Conservation (phyloP, 2,329 filamentous ascomycete genomes). For the Fusarium poae region DNA sequence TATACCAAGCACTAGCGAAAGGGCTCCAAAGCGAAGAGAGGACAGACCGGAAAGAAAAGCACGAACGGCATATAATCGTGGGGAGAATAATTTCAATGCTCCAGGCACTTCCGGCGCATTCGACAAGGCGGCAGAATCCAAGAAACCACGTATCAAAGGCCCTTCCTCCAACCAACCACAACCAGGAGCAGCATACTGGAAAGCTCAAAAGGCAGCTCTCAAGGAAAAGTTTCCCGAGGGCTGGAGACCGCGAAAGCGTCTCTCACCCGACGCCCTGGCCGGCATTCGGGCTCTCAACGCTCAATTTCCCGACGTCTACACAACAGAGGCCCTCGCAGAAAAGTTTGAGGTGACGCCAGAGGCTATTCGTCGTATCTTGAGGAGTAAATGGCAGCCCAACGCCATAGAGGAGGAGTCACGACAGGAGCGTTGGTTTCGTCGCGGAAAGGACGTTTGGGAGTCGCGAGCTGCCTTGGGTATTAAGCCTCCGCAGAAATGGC, state of each 20-base stretch:
- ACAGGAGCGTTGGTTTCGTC: conserved; percentile 71
- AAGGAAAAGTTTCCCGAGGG: conserved; percentile 82
- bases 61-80: not conserved
- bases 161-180: conserved; percentile 31
- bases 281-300: conserved; percentile 87
- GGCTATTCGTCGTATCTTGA: conserved; percentile 87
- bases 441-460: conserved; percentile 71
- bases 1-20: conserved; percentile 5
- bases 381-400: conserved; percentile 77
- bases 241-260: conserved; percentile 85
- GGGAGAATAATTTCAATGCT: conserved; percentile 2
- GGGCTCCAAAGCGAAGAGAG: not conserved
- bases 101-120: not conserved
- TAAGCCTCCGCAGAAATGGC: conserved; percentile 73
- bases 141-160: conserved; percentile 25
- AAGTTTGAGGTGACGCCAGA: conserved; percentile 91
- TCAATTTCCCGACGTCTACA: conserved; percentile 82
- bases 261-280: conserved; percentile 93
- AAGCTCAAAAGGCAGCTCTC: conserved; percentile 79
- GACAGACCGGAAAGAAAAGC: not conserved
- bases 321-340: conserved; percentile 77
- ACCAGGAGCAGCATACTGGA: conserved; percentile 70
- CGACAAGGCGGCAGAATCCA: not conserved
- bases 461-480: conserved; percentile 70
- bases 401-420: conserved; percentile 70